Evolutionary conservation across 1,284 basidiomycete species (phyloP).

Genomic region (Malassezia sympodialis): DNA sequence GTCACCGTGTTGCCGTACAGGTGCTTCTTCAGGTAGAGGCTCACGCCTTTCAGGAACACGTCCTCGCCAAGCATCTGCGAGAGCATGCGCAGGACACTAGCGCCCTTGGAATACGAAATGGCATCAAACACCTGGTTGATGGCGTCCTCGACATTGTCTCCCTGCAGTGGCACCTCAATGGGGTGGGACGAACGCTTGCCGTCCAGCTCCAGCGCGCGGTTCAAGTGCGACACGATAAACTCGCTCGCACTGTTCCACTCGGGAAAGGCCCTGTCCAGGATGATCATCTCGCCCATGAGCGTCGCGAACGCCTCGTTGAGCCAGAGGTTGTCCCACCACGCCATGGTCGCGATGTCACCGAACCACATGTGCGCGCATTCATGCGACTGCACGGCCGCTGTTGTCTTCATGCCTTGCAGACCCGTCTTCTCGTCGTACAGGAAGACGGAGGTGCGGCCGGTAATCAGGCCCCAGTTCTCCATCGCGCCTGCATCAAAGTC

Average conservation of each 20-base stretch:
- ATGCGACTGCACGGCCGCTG: conserved; percentile 68
- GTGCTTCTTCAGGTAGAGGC: conserved; percentile 75
- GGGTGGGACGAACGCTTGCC: conserved; percentile 83
- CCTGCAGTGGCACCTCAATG: conserved; percentile 64
- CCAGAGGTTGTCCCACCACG: conserved; percentile 64
- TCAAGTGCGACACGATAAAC: conserved; percentile 54
- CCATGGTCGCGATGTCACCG: conserved; percentile 80
- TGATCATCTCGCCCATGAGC: conserved; percentile 72
- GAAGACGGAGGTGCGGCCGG: conserved; percentile 70
- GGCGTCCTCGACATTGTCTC: conserved; percentile 29
- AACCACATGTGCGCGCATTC: conserved; percentile 58
- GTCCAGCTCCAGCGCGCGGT: conserved; percentile 65
- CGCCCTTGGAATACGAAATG: conserved; percentile 48
- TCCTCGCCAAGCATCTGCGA: conserved; percentile 68
- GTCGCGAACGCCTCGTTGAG: conserved; percentile 66
- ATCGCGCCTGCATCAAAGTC: conserved; percentile 86
- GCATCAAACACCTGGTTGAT: conserved; percentile 37
- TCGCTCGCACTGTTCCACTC: conserved; percentile 53
- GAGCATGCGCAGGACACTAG: conserved; percentile 76
- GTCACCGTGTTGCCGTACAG: conserved; percentile 73
- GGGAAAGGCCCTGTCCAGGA: conserved; percentile 57
- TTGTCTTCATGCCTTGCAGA: conserved; percentile 63
- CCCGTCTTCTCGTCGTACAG: conserved; percentile 69
- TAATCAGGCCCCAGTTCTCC: conserved; percentile 79
- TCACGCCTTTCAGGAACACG: conserved; percentile 53